phyloP scores from a whole-genome alignment of 306 rosid genomes.

The Glycyrrhiza uralensis region DNA sequence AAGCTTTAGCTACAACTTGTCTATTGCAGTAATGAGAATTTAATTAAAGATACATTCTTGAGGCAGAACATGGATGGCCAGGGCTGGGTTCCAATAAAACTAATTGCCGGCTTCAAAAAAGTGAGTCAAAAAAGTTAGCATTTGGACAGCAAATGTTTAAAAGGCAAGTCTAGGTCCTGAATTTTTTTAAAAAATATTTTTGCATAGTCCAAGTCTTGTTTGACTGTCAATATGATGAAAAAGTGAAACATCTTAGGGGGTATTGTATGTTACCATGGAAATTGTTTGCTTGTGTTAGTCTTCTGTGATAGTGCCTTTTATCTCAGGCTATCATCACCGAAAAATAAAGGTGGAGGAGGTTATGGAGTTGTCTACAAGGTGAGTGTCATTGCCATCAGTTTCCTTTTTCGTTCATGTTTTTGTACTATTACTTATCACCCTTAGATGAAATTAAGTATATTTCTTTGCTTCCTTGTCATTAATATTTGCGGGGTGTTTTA shows the following conservation, averaged over 20 bases:
- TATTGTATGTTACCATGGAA: background rate
- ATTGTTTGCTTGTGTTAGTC: background rate
- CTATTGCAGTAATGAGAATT: slow-evolving; percentile 64
- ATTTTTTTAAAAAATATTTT: background rate
- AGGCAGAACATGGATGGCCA: slow-evolving; percentile 74
- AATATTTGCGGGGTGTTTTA: slow-evolving; percentile 60
- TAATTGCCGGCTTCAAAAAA: slow-evolving; percentile 68
- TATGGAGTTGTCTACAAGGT: slow-evolving; percentile 87
- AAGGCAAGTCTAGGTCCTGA: background rate
- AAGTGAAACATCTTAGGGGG: background rate
- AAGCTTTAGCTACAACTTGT: slow-evolving; percentile 17
- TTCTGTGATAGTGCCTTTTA: background rate
- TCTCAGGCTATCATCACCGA: background rate
- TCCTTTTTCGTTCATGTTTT: background rate
- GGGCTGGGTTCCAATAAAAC: slow-evolving; percentile 71
- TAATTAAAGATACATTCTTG: slow-evolving; percentile 68
- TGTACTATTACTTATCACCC: background rate
- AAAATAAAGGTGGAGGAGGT: slow-evolving; percentile 75
- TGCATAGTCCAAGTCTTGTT: background rate
- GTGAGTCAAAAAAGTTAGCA: slow-evolving; percentile 38
- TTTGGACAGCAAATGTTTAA: background rate
- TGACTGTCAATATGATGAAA: background rate
- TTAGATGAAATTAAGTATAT: background rate
- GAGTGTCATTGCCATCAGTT: slow-evolving; percentile 13
- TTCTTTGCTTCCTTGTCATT: slow-evolving; percentile 9